These are phyloP conservation scores for Clitoria ternatea DNA, from an alignment of 306 rosid genomes.

Conservation along the genomic window DNA sequence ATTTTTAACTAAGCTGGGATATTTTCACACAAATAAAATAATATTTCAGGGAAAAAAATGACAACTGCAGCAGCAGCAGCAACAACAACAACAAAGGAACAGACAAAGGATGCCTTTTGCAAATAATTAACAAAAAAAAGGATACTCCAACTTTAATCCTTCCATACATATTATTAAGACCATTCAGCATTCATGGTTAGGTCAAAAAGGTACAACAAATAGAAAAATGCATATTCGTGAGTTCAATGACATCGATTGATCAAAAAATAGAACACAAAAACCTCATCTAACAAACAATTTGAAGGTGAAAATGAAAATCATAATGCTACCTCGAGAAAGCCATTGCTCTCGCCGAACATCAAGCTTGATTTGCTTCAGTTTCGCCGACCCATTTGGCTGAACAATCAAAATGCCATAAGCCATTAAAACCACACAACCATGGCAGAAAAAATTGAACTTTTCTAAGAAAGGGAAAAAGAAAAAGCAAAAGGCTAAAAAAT, in stretches of 20 bases:
- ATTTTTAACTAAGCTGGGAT: not conserved
- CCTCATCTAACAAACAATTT: not conserved
- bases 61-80: not conserved
- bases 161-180: not conserved
- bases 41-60: too few relatives aligned
- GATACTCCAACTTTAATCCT: not conserved
- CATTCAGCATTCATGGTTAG: not conserved
- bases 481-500: not conserved
- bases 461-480: not conserved
- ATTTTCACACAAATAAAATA: not conserved
- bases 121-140: not conserved
- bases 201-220: not conserved
- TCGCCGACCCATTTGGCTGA: slow-evolving; percentile 50
- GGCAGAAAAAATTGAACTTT: not conserved
- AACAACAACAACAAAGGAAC: not conserved
- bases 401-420: not conserved
- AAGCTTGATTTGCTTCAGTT: slow-evolving; percentile 66
- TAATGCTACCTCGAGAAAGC: slow-evolving; percentile 52
- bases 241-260: not conserved
- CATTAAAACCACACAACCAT: not conserved
- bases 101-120: not conserved
- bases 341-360: slow-evolving; percentile 71
- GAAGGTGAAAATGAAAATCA: not conserved
- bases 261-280: not conserved
- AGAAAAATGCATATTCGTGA: not conserved